A percentile compares a stretch with the other conserved stretches of the same genome.
These are phyloP conservation scores for Magnusiomyces clavatus DNA, from an alignment of 1,139 yeast genomes.

Conservation along the genomic window DNA sequence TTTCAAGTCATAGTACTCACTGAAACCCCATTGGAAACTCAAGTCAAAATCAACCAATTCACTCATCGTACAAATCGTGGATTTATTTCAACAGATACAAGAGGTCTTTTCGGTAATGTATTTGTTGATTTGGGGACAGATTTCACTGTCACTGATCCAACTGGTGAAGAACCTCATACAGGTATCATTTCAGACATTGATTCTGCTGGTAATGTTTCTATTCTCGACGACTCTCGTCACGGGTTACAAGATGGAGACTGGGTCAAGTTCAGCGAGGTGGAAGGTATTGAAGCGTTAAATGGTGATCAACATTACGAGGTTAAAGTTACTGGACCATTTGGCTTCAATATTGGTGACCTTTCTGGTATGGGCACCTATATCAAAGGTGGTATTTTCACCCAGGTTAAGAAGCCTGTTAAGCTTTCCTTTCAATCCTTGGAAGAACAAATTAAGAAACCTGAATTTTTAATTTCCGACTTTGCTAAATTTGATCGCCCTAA, in stretches of 20 bases:
- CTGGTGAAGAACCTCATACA: constrained; percentile 84
- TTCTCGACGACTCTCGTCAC: constrained; percentile 86
- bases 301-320: constrained; percentile 67
- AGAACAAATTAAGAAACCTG: constrained; percentile 69
- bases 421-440: constrained; percentile 56
- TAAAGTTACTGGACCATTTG: constrained; percentile 87
- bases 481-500: constrained; percentile 91
- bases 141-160: constrained; percentile 74
- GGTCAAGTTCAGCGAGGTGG: constrained; percentile 82
- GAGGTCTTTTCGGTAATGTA: constrained; percentile 82
- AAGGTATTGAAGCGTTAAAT: constrained; percentile 58
- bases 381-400: constrained; percentile 86
- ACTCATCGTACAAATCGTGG: constrained; percentile 70
- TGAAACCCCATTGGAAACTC: constrained; percentile 65
- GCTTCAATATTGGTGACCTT: constrained; percentile 60
- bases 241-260: constrained; percentile 88
- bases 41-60: constrained; percentile 62
- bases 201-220: constrained; percentile 82
- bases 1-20: constrained; percentile 83
- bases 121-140: constrained; percentile 86
- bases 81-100: constrained; percentile 71
- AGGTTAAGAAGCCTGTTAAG: constrained; percentile 75
- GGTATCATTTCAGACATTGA: constrained; percentile 90
- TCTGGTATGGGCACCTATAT: constrained; percentile 55
- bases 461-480: constrained; percentile 71